Percentiles rank a stretch among this genome's conserved stretches.
Conservation (phyloP, 1,139 yeast genomes). For the Geotrichum carabidarum region DNA sequence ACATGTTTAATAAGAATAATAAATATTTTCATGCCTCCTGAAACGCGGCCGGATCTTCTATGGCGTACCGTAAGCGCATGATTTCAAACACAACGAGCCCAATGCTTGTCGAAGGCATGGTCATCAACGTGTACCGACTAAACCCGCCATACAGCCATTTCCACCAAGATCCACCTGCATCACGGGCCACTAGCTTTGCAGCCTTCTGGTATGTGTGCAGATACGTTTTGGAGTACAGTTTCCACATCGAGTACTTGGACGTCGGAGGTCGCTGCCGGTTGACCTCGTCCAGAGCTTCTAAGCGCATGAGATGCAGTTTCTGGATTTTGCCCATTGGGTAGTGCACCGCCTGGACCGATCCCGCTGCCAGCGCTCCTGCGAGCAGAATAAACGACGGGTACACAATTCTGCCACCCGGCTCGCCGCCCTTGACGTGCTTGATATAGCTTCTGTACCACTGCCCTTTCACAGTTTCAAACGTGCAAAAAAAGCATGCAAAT, state of each 20-base stretch:
- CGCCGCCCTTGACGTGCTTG: conserved; percentile 18
- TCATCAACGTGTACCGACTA: conserved; percentile 61
- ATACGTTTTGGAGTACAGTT: conserved; percentile 21
- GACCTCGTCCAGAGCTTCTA: conserved; percentile 69
- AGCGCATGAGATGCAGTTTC: conserved; percentile 67
- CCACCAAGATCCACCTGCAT: conserved; percentile 48
- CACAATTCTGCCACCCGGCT: conserved; percentile 39
- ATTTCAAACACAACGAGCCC: conserved; percentile 83
- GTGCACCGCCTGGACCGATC: conserved; percentile 68
- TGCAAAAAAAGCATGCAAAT: conserved; percentile 78
- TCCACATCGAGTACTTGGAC: conserved; percentile 5
- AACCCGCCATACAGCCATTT: conserved; percentile 77
- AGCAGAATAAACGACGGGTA: conserved; percentile 67
- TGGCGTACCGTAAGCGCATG: conserved; percentile 49
- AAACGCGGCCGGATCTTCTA: conserved; percentile 1
- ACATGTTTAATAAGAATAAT: background rate
- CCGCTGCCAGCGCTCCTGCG: conserved; percentile 90
- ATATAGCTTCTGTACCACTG: conserved; percentile 22
- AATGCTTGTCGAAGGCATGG: conserved; percentile 82
- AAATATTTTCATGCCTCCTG: background rate
- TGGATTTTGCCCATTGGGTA: conserved; percentile 80
- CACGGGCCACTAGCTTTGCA: conserved; percentile 13
- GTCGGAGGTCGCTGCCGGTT: conserved; percentile 16
- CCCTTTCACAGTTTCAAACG: conserved; percentile 74
- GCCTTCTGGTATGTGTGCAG: conserved; percentile 22